These are phyloP conservation scores for Mitragyna speciosa DNA, from an alignment of 257 asterid genomes.

Conservation along the genomic window DNA sequence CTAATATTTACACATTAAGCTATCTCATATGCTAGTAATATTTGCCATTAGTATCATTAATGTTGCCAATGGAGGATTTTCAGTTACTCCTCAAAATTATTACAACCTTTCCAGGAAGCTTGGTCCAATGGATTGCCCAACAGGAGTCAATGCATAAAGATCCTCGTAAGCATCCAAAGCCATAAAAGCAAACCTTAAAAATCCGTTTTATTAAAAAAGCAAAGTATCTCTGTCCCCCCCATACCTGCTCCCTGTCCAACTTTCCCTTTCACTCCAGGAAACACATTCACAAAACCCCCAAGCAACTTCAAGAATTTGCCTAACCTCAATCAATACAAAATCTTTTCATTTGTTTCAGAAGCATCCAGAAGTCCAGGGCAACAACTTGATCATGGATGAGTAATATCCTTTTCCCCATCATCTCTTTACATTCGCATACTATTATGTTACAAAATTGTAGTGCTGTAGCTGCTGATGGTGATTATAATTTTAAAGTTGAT, in stretches of 20 bases:
- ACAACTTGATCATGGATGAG: conserved; percentile 24
- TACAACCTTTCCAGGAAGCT: not conserved
- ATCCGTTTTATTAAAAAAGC: too few species aligned
- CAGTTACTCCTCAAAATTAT: not conserved
- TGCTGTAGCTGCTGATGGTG: not conserved
- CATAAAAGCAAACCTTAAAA: not conserved
- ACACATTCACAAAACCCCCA: conserved; percentile 14
- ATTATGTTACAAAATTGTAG: not conserved
- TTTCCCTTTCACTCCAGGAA: conserved; percentile 17
- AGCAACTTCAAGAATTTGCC: conserved; percentile 12
- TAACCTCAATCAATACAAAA: not conserved
- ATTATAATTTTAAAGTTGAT: not conserved
- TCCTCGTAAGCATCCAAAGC: not conserved
- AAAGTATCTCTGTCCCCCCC: conserved; percentile 13
- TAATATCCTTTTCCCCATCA: conserved; percentile 13
- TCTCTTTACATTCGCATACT: not conserved
- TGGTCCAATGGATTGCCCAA: not conserved
- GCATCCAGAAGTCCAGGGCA: not conserved
- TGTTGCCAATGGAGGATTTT: not conserved
- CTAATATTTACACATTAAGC: not conserved
- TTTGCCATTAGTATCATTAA: not conserved
- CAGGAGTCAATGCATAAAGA: not conserved
- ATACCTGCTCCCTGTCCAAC: not conserved
- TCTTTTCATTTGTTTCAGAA: not conserved
- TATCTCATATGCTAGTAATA: not conserved